A percentile compares a stretch with the other conserved stretches of the same genome.
Conservation (phyloP, 2,329 filamentous ascomycete genomes). For the Alternaria alternata region DNA sequence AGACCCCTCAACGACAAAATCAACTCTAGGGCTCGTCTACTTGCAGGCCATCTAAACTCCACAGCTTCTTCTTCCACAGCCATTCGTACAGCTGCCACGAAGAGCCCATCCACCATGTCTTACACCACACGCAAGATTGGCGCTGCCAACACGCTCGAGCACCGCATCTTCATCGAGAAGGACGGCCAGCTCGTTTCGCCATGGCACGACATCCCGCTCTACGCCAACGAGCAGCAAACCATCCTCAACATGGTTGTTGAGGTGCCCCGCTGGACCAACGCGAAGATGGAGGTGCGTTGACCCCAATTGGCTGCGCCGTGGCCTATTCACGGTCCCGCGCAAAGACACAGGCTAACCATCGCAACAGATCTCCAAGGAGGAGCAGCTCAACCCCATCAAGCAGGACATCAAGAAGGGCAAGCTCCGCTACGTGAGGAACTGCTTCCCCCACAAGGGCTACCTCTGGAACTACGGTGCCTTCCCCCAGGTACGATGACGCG, state of each 20-base stretch:
- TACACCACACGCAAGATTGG: conserved; percentile 89
- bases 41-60: conserved; percentile 52
- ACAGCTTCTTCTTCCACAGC: conserved; percentile 29
- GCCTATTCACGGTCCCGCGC: neutral
- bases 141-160: conserved; percentile 91
- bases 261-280: conserved; percentile 99
- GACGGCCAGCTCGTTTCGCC: conserved; percentile 93
- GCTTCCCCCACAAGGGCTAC: conserved; percentile 99
- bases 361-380: conserved; percentile 93
- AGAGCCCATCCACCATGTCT: conserved; percentile 58
- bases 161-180: conserved; percentile 97
- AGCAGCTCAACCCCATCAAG: conserved; percentile 98
- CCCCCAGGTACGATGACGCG: conserved; percentile 75
- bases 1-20: conserved; percentile 51
- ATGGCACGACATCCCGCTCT: conserved; percentile 98
- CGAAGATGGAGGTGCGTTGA: conserved; percentile 90
- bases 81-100: conserved; percentile 19
- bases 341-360: conserved; percentile 27
- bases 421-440: conserved; percentile 99
- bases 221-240: conserved; percentile 94
- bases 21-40: conserved; percentile 49
- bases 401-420: conserved; percentile 99
- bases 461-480: conserved; percentile 99
- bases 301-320: conserved; percentile 14
- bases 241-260: conserved; percentile 99